Conservation (phyloP, 805 yeast species). For the Metschnikowia kofuensis region DNA sequence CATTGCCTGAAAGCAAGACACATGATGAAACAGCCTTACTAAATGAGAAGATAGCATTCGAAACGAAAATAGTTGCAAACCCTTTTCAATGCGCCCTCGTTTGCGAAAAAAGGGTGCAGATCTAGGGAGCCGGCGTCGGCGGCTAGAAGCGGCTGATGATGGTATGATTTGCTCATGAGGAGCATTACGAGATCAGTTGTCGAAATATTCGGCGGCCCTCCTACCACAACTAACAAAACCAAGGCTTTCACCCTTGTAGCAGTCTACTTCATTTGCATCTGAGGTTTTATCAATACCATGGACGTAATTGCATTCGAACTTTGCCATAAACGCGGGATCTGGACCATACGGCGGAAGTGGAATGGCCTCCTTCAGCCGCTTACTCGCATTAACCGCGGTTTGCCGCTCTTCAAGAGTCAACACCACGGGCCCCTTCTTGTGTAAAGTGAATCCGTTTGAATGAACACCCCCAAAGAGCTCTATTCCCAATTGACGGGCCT, state of each 20-base stretch:
- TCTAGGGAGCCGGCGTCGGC: constrained; percentile 16
- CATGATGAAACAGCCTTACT: too few species aligned
- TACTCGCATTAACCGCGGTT: constrained; percentile 83
- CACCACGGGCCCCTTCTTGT: constrained; percentile 91
- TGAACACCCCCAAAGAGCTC: constrained; percentile 87
- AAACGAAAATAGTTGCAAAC: constrained; percentile 53
- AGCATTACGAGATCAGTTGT: constrained; percentile 94
- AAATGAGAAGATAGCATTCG: too few species aligned
- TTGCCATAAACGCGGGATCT: constrained; percentile 73
- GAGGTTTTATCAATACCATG: constrained; percentile 98
- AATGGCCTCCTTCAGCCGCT: constrained; percentile 77
- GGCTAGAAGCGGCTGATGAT: constrained; percentile 36
- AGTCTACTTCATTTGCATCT: constrained; percentile 92
- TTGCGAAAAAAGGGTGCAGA: constrained; percentile 26
- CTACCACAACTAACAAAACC: constrained; percentile 85
- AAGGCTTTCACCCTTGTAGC: constrained; percentile 82
- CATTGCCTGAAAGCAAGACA: too few species aligned
- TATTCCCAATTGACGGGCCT: constrained; percentile 80
- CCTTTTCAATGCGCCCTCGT: constrained; percentile 36
- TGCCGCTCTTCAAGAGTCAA: constrained; percentile 80
- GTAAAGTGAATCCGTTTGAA: constrained; percentile 78
- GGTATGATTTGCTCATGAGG: constrained; percentile 57
- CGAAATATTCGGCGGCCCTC: constrained; percentile 88
- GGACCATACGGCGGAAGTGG: constrained; percentile 92
- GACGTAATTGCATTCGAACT: constrained; percentile 77